These are phyloP conservation scores for Rhizoctonia solani DNA, from an alignment of 1,284 basidiomycete genomes.

Conservation along the genomic window DNA sequence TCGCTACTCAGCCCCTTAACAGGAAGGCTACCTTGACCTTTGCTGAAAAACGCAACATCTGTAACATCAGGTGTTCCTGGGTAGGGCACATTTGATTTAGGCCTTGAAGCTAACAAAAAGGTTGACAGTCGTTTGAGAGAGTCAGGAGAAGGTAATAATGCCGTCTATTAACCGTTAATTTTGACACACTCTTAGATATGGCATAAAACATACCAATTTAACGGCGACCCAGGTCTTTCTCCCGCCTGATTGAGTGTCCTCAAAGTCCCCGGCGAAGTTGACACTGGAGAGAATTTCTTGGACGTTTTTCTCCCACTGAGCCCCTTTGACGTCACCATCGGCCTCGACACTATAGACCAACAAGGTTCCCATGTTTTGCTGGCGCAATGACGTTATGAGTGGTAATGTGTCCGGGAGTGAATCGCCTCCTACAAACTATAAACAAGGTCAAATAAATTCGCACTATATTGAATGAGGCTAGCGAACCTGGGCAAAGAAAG, in stretches of 20 bases:
- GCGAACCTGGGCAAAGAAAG: slow-evolving; percentile 82
- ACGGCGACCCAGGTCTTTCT: slow-evolving; percentile 80
- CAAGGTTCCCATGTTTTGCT: slow-evolving; percentile 73
- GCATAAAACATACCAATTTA: slow-evolving; percentile 62
- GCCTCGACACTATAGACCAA: slow-evolving; percentile 88
- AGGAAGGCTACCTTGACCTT: slow-evolving; percentile 21
- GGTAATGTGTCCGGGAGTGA: slow-evolving; percentile 71
- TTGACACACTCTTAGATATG: neutral
- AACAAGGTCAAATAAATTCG: slow-evolving; percentile 15
- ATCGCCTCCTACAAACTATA: slow-evolving; percentile 82
- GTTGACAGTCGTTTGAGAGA: slow-evolving; percentile 60
- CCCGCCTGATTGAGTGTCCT: slow-evolving; percentile 52
- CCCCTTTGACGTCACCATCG: slow-evolving; percentile 59
- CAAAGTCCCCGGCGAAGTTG: slow-evolving; percentile 78
- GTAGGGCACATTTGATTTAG: slow-evolving; percentile 55
- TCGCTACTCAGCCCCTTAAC: slow-evolving; percentile 49
- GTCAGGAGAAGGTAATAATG: slow-evolving; percentile 61
- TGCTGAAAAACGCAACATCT: slow-evolving; percentile 53
- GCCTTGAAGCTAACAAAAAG: slow-evolving; percentile 49
- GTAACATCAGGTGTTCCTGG: slow-evolving; percentile 61
- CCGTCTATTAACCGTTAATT: slow-evolving; percentile 52
- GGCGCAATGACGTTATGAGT: slow-evolving; percentile 64
- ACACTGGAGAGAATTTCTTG: slow-evolving; percentile 74
- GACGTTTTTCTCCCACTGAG: slow-evolving; percentile 53
- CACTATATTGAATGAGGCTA: neutral